These are phyloP conservation scores for Boletus huronensis DNA, from an alignment of 768 basidiomycete genomes.

Conservation along the genomic window DNA sequence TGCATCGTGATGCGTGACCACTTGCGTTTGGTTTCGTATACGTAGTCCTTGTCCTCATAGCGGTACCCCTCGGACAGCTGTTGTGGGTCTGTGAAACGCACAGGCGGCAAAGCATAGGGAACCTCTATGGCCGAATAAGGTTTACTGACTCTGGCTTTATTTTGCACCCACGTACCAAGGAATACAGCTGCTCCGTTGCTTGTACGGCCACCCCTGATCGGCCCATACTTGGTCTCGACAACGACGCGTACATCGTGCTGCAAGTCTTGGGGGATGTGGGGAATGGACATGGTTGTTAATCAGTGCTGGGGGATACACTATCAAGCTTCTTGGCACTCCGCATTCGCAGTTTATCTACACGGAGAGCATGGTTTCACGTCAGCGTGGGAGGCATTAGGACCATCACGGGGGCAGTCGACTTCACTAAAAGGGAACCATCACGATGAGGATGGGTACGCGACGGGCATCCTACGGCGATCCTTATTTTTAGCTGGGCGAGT, in stretches of 20 bases:
- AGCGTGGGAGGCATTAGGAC: slow-evolving; percentile 4
- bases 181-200: slow-evolving; percentile 61
- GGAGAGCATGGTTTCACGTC: background rate
- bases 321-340: background rate
- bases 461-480: slow-evolving; percentile 6
- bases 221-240: slow-evolving; percentile 54
- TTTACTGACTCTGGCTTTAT: background rate
- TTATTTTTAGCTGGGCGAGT: background rate
- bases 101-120: slow-evolving; percentile 66
- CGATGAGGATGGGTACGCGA: background rate
- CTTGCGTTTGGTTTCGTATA: slow-evolving; percentile 55
- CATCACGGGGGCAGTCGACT: background rate
- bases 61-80: slow-evolving; percentile 50
- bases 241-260: slow-evolving; percentile 39
- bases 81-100: slow-evolving; percentile 60
- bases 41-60: slow-evolving; percentile 61
- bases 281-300: slow-evolving; percentile 3
- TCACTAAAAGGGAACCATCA: slow-evolving; percentile 1
- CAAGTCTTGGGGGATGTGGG: slow-evolving; percentile 59
- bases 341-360: slow-evolving; percentile 11
- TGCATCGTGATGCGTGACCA: background rate
- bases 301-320: background rate
- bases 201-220: slow-evolving; percentile 55
- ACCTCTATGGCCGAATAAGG: slow-evolving; percentile 47
- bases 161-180: slow-evolving; percentile 42